Evolutionary conservation across 495 filamentous ascomycete genomes (phyloP).

Genomic region (Penicillium robsamsonii): DNA sequence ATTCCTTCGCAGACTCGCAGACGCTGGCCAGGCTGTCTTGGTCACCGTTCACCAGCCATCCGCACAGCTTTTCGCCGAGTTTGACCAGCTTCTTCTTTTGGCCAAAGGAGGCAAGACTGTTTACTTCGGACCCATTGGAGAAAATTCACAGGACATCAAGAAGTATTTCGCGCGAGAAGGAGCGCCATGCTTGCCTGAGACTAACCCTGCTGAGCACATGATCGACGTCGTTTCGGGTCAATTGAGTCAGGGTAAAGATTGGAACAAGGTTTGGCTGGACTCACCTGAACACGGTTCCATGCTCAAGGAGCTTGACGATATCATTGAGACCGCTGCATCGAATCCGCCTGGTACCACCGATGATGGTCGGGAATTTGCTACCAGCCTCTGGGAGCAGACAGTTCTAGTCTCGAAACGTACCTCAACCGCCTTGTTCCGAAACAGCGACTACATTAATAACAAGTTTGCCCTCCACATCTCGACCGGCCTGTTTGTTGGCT

Average conservation of each 20-base stretch:
- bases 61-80: constrained; percentile 67
- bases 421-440: constrained; percentile 58
- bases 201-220: constrained; percentile 91
- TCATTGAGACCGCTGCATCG: constrained; percentile 43
- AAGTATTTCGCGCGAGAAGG: constrained; percentile 78
- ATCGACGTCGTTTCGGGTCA: constrained; percentile 67
- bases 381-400: constrained; percentile 54
- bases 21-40: constrained; percentile 64
- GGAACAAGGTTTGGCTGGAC: constrained; percentile 63
- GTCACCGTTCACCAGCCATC: constrained; percentile 79
- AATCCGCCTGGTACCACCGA: constrained; percentile 32
- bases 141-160: constrained; percentile 49
- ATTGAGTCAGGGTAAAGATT: constrained; percentile 47
- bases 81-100: constrained; percentile 67
- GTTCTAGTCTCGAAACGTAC: constrained; percentile 55
- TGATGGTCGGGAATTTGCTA: constrained; percentile 54
- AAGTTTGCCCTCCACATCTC: constrained; percentile 49
- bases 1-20: constrained; percentile 62
- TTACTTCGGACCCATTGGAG: constrained; percentile 65
- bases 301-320: constrained; percentile 52
- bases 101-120: constrained; percentile 66
- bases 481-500: constrained; percentile 37
- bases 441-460: constrained; percentile 62
- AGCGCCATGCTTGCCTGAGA: constrained; percentile 66
- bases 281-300: constrained; percentile 48